Evolutionary conservation across 164 flowering plant species (phyloP), one percentile per base, ranked within the genome.

Genomic region (Aristolochia californica): DNA sequence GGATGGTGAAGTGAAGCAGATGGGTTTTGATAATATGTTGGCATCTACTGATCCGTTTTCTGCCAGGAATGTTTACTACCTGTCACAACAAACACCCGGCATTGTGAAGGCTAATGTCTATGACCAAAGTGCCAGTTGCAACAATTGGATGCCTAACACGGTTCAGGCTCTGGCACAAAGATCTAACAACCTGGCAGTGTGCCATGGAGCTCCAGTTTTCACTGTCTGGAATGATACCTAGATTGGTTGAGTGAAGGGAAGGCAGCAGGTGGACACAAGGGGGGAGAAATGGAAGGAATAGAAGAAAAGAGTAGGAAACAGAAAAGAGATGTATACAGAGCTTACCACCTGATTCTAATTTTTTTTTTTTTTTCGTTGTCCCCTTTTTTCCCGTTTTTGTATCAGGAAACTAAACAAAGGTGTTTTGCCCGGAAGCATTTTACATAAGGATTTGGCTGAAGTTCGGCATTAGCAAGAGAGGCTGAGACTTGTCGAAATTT

Each of bases 191-290:
- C 55, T 73, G 62, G 75, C 78, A 0, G 68, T 73, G 25, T 72
- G 81, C 52, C 78, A 70, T 53, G 83, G 74, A 48, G 68, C 78
- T 27, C 83, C 77, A 9, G 53, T 76, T 20, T 82, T 79, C 71
- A 73, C 81, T 0, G 80, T 79, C 1, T 83, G 88, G 91, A 81
- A 79, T 65, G 88, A 85, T 48, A 59, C 80, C 22, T 79, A 72
- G 56, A 48, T 25, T 9, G 2, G 10, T 34, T 1, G 11, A 34
- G 10, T 4, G 40, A 34, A 34, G 7, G 40, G 40, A 1, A 8
- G 40, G 5, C 1, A 12, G 26, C 24, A 18, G 38, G 34, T 4
- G 43, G 5, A 45, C 11, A 21, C 17, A 52, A 38, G 53, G 58
- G 60, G 53, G 45, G 25, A 50, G 56, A 24, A 9, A 14, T 20